Evolutionary conservation across 2,329 filamentous ascomycete genomes (phyloP).

Genomic region (Alternaria arborescens): DNA sequence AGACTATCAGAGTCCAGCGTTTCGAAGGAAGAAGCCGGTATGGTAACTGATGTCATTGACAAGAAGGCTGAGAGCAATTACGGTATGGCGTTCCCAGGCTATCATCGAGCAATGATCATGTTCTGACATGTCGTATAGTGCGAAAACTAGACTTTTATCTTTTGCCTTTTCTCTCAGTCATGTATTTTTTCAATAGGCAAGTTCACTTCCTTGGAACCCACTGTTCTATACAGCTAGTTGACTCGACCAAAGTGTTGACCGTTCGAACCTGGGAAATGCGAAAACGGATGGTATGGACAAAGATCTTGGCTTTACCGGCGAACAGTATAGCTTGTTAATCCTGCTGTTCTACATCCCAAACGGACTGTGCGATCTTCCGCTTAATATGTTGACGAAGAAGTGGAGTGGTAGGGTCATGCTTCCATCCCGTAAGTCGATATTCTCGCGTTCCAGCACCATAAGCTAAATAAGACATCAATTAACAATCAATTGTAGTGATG

Average conservation of each 20-base stretch:
- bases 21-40: background rate
- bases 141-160: constrained; percentile 2
- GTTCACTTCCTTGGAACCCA: background rate
- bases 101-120: background rate
- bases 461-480: background rate
- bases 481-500: constrained; percentile 45
- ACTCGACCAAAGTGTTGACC: constrained; percentile 46
- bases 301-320: constrained; percentile 55
- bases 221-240: constrained; percentile 40
- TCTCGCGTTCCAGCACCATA: constrained; percentile 4
- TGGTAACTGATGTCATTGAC: background rate
- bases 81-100: background rate
- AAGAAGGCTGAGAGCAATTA: background rate
- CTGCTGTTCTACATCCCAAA: constrained; percentile 63
- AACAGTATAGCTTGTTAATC: constrained; percentile 57
- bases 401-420: constrained; percentile 57
- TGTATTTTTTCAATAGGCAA: constrained; percentile 1
- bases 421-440: constrained; percentile 35
- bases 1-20: background rate
- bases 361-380: constrained; percentile 59
- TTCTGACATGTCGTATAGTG: background rate
- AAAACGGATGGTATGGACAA: constrained; percentile 60
- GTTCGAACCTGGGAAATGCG: constrained; percentile 54
- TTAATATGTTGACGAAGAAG: constrained; percentile 59
- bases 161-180: background rate